These are phyloP conservation scores for Penicillium lagena DNA, from an alignment of 495 filamentous ascomycete genomes.

Conservation along the genomic window DNA sequence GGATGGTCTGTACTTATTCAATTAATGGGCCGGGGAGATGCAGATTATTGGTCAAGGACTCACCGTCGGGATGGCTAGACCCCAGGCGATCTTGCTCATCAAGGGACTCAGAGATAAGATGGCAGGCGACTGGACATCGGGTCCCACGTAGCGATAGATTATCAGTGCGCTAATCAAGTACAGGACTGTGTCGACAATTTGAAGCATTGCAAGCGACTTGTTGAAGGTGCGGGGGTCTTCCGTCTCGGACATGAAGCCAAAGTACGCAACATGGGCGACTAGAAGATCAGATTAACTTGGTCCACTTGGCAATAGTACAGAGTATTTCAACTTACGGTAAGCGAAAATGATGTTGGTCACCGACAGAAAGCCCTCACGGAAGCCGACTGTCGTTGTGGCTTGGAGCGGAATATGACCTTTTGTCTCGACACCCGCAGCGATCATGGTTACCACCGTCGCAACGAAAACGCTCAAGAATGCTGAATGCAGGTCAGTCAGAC, in stretches of 20 bases:
- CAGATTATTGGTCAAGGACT: conserved; percentile 1
- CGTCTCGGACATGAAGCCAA: conserved; percentile 72
- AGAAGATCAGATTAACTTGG: conserved; percentile 4
- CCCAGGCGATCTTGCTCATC: conserved; percentile 66
- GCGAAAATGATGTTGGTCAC: conserved; percentile 37
- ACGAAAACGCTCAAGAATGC: conserved; percentile 58
- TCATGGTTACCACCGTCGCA: conserved; percentile 66
- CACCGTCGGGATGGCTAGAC: conserved; percentile 66
- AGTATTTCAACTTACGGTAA: conserved; percentile 21
- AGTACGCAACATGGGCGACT: conserved; percentile 65
- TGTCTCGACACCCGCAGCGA: conserved; percentile 47
- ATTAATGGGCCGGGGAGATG: neutral
- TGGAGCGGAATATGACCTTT: conserved; percentile 13
- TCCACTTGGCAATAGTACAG: neutral
- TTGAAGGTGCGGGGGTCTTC: conserved; percentile 57
- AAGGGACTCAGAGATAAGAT: conserved; percentile 55
- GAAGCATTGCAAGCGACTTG: conserved; percentile 59
- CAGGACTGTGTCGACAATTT: conserved; percentile 55
- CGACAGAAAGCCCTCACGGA: conserved; percentile 22
- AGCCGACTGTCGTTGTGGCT: conserved; percentile 11
- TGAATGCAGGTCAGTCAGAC: conserved; percentile 2
- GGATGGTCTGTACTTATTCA: conserved; percentile 19
- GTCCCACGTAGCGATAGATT: conserved; percentile 69
- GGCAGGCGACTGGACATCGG: conserved; percentile 61
- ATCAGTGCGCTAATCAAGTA: conserved; percentile 45